Base-by-base conservation (phyloP, 495 filamentous ascomycete genomes). In the Penicillium atrosanguineum region DNA sequence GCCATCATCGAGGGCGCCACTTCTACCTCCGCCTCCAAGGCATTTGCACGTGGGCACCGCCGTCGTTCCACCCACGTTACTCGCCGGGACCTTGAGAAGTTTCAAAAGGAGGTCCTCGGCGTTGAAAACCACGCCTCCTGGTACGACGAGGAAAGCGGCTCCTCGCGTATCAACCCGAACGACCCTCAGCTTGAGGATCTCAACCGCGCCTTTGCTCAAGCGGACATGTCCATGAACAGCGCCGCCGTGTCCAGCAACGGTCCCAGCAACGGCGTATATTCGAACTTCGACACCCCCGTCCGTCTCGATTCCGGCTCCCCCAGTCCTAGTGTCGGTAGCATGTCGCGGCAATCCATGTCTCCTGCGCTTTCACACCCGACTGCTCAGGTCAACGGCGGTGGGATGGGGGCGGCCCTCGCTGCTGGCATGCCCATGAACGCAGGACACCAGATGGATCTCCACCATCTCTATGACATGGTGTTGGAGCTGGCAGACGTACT, bases 401-500 rank as follows among this genome's bases (percentile, higher is more conserved):
- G 66, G n/a, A 81, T 85, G 64, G 85, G 48, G 12, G 39, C 83
- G 57, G 83, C 78, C 38, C 72, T 81, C 67, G 82, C 82, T 53
- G 57, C 75, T 16, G 70, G 65, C 19, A 65, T 83, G 46, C 85
- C 88, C 18, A 86, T 86, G 63, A 87, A 86, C 50, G 88, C 89
- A 20, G 89, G 90, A 18, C 89, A 93, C 61, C 88, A 93, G 72
- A 87, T 89, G 73, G 90, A 95, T 66, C 82, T 94, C 54, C 89
- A 91, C 63, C 86, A 89, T 66, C 81, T 95, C 40, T 91, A 90
- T 65, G 79, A 84, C 43, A 87, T 91, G 81, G 87, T 95, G 16
- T 78, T 91, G 51, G 87, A 93, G 65, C 73, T 95, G 57, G 89
- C 86, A 53, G 82, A 85, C 21, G 80, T 89, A 52, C 77, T 92